Evolutionary conservation across 768 basidiomycete species (phyloP), one percentile per base, ranked within the genome.

Genomic region (Boletus coccyginus): DNA sequence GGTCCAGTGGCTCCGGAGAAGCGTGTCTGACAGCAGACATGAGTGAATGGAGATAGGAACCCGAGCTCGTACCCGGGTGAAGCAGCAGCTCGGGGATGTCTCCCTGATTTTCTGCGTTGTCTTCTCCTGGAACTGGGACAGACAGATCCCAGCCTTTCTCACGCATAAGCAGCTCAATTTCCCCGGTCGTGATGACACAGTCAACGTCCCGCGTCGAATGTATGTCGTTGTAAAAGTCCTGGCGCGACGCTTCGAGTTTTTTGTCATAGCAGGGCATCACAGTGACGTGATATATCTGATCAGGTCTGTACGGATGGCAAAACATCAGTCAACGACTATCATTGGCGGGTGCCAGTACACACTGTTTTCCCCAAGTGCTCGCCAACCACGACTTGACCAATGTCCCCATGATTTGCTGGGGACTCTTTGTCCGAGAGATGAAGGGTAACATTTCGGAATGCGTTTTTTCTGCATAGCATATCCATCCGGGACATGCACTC

Each of bases 251-350:
- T 73, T 99, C 97, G 16, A 99, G 85, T 69, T 99, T 99, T 75
- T 98, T 98, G 80, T 99, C 97, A 73, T 98, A 98, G 73, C 97
- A 99, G 0, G 97, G 96, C 95, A 98, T 98, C 49, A 98, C 94
- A 0, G 93, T 82, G 51, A 98, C 94, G 66, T 99, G 97, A 68
- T 98, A 99, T 44, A 99, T 83, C 63, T 92, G 79, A 65, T 91
- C 78, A 1, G 94, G 93, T 39, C 92, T 95, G 69, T 27, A 19
- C 14, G 16, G 14, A 10, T 35, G 17, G 27, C 3, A 55, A 47
- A 41, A 58, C 10, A 49, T 64, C 24, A 56, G 53, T 32, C 49
- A 33, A 45, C n/a, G 3, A 43, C 7, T 31, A 49, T 16, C n/a
- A 3, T 13, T 7, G 42, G 52, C 36, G 5, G 50, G 17, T 41